Conservation (phyloP, 139 green algal species). For the Chlorella sorokiniana region DNA sequence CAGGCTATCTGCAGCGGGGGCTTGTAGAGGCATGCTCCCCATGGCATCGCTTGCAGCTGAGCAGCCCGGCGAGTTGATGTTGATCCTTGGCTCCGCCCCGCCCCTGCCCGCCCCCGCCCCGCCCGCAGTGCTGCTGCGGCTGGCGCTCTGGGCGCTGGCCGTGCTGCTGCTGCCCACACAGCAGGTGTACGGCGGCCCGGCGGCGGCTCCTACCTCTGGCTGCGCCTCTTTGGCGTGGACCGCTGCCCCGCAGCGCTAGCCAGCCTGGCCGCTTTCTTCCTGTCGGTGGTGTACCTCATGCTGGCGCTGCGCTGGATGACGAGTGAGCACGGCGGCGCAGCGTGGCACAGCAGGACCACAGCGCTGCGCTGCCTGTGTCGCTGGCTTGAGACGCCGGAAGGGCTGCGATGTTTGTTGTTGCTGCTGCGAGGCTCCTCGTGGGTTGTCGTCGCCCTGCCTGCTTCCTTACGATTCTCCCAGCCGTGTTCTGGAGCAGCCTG, state of each 20-base stretch:
- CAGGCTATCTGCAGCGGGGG: background rate
- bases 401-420: background rate
- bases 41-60: background rate
- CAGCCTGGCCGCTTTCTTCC: constrained; percentile 18
- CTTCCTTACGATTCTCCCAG: too few relatives aligned
- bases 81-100: background rate
- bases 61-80: background rate
- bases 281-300: constrained; percentile 17
- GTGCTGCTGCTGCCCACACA: constrained; percentile 49
- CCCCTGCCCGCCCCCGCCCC: background rate
- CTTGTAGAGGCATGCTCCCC: background rate
- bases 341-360: background rate
- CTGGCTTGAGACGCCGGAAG: background rate
- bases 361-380: background rate
- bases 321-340: background rate
- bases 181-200: constrained; percentile 47
- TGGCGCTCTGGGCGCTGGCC: constrained; percentile 38
- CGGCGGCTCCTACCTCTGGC: constrained; percentile 42
- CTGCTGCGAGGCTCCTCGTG: too few relatives aligned
- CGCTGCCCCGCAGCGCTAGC: constrained; percentile 12
- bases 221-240: constrained; percentile 38
- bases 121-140: constrained; percentile 26
- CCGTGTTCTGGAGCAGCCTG: background rate
- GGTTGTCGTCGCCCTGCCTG: background rate
- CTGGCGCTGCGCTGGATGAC: constrained; percentile 53